A percentile compares a stretch with the other conserved stretches of the same genome.
Conservation (phyloP, 2,329 filamentous ascomycete species). For the Colletotrichum lindemuthianum region DNA sequence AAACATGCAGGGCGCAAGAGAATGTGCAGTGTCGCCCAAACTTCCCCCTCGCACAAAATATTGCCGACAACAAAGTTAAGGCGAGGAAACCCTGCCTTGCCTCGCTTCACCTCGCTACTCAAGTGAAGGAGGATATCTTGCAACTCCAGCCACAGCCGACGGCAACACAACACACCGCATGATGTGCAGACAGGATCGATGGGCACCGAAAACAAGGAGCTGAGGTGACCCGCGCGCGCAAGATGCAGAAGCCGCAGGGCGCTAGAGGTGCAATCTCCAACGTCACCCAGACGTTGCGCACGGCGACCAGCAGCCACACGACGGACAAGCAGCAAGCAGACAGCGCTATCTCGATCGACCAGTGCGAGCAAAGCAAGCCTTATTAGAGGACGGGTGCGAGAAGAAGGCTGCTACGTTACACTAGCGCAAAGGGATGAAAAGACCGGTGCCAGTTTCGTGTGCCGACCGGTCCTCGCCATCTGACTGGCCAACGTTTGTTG, state of each 20-base stretch:
- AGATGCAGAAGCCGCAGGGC: not conserved
- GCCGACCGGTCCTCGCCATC: conserved; percentile 17
- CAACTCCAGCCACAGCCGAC: too few relatives aligned
- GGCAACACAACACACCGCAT: too few relatives aligned
- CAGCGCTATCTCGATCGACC: conserved; percentile 26
- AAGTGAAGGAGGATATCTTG: not conserved
- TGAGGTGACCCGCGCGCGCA: conserved; percentile 1
- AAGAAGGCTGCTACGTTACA: not conserved
- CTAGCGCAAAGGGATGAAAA: conserved; percentile 12
- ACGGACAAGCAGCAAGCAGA: not conserved
- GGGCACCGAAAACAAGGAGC: too few relatives aligned
- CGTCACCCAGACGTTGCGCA: conserved; percentile 33
- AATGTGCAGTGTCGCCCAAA: conserved; percentile 10
- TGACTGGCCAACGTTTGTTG: conserved; percentile 27
- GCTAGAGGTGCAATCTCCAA: conserved; percentile 12
- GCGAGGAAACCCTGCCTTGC: not conserved
- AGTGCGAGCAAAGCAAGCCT: too few relatives aligned
- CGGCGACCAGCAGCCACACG: conserved; percentile 25
- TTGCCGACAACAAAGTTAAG: conserved; percentile 14
- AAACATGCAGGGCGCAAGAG: conserved; percentile 30
- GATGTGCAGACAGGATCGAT: too few relatives aligned
- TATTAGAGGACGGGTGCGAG: not conserved
- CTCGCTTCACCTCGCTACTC: not conserved
- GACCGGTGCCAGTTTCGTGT: conserved; percentile 29
- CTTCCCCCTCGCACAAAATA: conserved; percentile 5